These are phyloP conservation scores for Cryptosporidium baileyi DNA, from an alignment of 169 alveolate genomes.

Conservation along the genomic window DNA sequence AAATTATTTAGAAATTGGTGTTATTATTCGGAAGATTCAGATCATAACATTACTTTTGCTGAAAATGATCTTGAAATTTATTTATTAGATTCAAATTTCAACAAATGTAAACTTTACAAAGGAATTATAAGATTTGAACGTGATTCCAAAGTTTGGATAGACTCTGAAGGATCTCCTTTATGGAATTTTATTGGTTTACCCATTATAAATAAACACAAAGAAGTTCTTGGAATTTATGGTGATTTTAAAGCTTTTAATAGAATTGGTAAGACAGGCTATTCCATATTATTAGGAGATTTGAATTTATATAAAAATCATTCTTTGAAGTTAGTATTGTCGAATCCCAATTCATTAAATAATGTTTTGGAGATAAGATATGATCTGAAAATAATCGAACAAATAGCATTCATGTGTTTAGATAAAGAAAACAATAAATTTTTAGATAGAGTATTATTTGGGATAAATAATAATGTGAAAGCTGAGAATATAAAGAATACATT, in stretches of 20 bases:
- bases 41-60: constrained; percentile 27
- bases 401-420: neutral
- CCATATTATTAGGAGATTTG: neutral
- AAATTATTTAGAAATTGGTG: constrained; percentile 11
- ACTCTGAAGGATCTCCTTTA: constrained; percentile 10
- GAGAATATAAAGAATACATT: neutral
- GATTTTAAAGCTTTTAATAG: constrained; percentile 3
- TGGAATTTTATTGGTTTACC: constrained; percentile 18
- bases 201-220: neutral
- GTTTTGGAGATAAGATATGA: neutral
- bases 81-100: neutral
- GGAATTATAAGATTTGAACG: neutral
- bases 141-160: constrained; percentile 5
- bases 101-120: neutral
- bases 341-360: neutral
- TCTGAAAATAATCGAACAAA: neutral
- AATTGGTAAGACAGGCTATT: neutral
- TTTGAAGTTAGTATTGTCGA: neutral
- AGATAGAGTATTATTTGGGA: constrained; percentile 19
- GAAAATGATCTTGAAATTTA: neutral
- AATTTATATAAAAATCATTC: neutral
- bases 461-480: neutral
- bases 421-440: neutral
- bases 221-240: constrained; percentile 33
- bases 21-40: constrained; percentile 1